Conservation (phyloP, 495 filamentous ascomycete species). For the Jackrogersella minutella region DNA sequence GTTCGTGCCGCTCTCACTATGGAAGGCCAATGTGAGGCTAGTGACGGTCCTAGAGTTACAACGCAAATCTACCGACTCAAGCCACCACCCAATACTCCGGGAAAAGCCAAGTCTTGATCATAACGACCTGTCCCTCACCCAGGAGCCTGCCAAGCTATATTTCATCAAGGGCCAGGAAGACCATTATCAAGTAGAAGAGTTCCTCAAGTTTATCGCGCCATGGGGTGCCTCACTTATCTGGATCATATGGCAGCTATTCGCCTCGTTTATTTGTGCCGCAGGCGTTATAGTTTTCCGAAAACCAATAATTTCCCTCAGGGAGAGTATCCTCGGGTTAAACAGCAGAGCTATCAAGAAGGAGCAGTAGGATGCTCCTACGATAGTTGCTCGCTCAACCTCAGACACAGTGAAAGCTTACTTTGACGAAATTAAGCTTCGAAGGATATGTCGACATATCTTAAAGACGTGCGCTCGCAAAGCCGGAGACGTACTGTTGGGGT, state of each 20-base stretch:
- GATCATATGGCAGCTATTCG: slow-evolving; percentile 64
- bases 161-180: slow-evolving; percentile 81
- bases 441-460: neutral
- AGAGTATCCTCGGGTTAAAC: slow-evolving; percentile 14
- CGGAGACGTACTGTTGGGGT: neutral
- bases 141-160: slow-evolving; percentile 52
- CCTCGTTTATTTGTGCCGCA: slow-evolving; percentile 68
- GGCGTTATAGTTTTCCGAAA: slow-evolving; percentile 50
- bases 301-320: slow-evolving; percentile 10
- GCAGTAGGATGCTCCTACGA: slow-evolving; percentile 24
- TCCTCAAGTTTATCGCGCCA: slow-evolving; percentile 70
- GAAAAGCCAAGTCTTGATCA: neutral
- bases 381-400: neutral
- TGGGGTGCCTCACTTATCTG: slow-evolving; percentile 59
- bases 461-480: neutral
- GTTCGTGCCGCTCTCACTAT: slow-evolving; percentile 70
- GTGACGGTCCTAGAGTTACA: slow-evolving; percentile 75
- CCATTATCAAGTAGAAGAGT: slow-evolving; percentile 81
- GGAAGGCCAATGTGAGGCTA: slow-evolving; percentile 70
- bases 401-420: neutral
- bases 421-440: neutral
- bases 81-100: slow-evolving; percentile 1
- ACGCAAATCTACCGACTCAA: slow-evolving; percentile 26
- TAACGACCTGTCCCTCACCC: slow-evolving; percentile 4
- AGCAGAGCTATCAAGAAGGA: slow-evolving; percentile 18